These are phyloP conservation scores for Termitomyces sp. DNA, from an alignment of 768 basidiomycete genomes.

Conservation along the genomic window DNA sequence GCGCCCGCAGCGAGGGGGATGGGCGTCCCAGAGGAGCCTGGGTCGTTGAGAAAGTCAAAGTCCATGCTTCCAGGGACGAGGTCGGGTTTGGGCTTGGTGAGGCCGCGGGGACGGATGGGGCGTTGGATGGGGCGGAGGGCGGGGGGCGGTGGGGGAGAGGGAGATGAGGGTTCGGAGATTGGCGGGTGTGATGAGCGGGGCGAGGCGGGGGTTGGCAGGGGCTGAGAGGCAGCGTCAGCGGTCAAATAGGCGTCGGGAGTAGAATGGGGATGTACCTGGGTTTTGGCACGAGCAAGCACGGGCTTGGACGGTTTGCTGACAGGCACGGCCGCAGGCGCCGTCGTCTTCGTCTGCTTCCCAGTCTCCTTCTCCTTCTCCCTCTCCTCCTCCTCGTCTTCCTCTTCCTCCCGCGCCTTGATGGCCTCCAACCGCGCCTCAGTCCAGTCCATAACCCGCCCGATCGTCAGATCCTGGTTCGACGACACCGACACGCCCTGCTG, in stretches of 20 bases:
- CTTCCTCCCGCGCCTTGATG: slow-evolving; percentile 69
- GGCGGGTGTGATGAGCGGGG: slow-evolving; percentile 21
- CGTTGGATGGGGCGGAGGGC: slow-evolving; percentile 24
- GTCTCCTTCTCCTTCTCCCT: slow-evolving; percentile 50
- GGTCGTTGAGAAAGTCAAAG: slow-evolving; percentile 22
- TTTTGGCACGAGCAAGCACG: slow-evolving; percentile 18
- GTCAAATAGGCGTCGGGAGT: not conserved
- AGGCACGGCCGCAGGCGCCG: slow-evolving; percentile 18
- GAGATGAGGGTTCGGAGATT: slow-evolving; percentile 29
- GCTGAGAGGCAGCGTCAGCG: slow-evolving; percentile 4
- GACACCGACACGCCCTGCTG: slow-evolving; percentile 67
- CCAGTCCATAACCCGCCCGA: slow-evolving; percentile 83
- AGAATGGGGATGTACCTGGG: slow-evolving; percentile 24
- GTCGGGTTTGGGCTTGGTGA: slow-evolving; percentile 16
- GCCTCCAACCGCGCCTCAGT: slow-evolving; percentile 80
- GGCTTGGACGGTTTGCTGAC: slow-evolving; percentile 14
- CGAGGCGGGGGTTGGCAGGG: slow-evolving; percentile 30
- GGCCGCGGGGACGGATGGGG: slow-evolving; percentile 16
- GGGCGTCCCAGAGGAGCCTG: slow-evolving; percentile 29
- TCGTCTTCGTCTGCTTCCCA: slow-evolving; percentile 24
- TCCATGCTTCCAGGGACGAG: not conserved
- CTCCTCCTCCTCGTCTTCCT: slow-evolving; percentile 82
- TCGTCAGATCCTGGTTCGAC: slow-evolving; percentile 60
- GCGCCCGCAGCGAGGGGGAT: slow-evolving; percentile 51
- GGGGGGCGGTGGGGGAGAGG: slow-evolving; percentile 30